These are phyloP conservation scores for Talaromyces sp. DNA, from an alignment of 2,329 filamentous ascomycete species.

Conservation along the genomic window DNA sequence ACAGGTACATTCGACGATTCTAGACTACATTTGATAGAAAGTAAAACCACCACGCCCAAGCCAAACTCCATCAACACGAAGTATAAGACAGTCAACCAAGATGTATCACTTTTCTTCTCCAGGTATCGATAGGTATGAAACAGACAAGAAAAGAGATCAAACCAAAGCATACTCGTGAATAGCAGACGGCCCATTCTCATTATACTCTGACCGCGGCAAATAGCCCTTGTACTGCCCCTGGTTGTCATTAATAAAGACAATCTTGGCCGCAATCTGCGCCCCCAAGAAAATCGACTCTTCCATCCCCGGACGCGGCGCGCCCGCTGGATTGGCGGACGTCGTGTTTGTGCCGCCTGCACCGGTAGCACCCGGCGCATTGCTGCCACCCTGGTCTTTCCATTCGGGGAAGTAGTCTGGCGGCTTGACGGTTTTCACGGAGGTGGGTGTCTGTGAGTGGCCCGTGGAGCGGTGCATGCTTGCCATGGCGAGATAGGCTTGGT, in stretches of 20 bases:
- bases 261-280: slow-evolving; percentile 78
- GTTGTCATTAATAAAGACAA: slow-evolving; percentile 67
- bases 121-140: neutral
- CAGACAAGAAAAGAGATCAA: neutral
- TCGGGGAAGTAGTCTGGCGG: slow-evolving; percentile 84
- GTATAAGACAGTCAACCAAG: neutral
- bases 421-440: slow-evolving; percentile 72
- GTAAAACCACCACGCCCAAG: neutral
- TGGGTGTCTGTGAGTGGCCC: slow-evolving; percentile 72
- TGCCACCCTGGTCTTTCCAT: slow-evolving; percentile 68
- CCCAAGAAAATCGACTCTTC: slow-evolving; percentile 87
- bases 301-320: slow-evolving; percentile 45
- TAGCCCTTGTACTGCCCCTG: slow-evolving; percentile 62
- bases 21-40: neutral
- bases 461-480: slow-evolving; percentile 51
- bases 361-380: slow-evolving; percentile 32
- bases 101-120: neutral
- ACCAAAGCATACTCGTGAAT: slow-evolving; percentile 55
- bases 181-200: slow-evolving; percentile 61
- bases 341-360: slow-evolving; percentile 20
- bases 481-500: slow-evolving; percentile 20
- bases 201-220: slow-evolving; percentile 65
- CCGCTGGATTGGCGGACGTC: slow-evolving; percentile 41
- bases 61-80: neutral
- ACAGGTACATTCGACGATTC: too few species aligned